phyloP scores from a whole-genome alignment of 768 basidiomycete species.

The Peribolospora kevripleyi region DNA sequence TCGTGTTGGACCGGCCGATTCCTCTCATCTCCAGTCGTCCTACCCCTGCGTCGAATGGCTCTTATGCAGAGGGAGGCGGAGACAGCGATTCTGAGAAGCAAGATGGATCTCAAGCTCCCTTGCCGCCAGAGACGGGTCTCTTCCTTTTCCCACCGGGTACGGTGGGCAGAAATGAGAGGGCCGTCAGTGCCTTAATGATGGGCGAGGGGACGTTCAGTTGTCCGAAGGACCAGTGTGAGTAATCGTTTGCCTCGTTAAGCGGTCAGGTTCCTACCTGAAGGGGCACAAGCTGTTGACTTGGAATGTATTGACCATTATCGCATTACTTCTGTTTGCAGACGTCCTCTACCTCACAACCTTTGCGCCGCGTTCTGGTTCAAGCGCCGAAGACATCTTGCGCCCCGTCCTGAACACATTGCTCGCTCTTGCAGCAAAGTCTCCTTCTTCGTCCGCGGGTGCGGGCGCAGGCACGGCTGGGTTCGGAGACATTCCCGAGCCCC shows the following conservation, averaged over 20 bases:
- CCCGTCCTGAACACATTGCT: no score
- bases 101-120: constrained; percentile 15
- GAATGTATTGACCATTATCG: background rate
- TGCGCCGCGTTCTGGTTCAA: constrained; percentile 32
- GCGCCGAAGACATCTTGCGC: background rate
- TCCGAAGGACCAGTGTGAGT: constrained; percentile 47
- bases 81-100: constrained; percentile 21
- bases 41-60: constrained; percentile 20
- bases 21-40: constrained; percentile 9
- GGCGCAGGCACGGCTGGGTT: no score
- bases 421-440: no score
- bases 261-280: background rate
- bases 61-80: background rate
- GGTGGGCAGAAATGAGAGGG: constrained; percentile 19
- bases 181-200: constrained; percentile 39
- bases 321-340: constrained; percentile 20
- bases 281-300: background rate
- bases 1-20: background rate
- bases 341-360: constrained; percentile 9
- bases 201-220: constrained; percentile 52
- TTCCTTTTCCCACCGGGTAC: constrained; percentile 52
- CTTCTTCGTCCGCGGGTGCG: no score
- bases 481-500: no score
- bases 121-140: constrained; percentile 35
- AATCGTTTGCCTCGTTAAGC: background rate